A percentile compares a stretch with the other conserved stretches of the same genome.
Conservation (phyloP, 306 rosid genomes). For the Quercus mongolica region DNA sequence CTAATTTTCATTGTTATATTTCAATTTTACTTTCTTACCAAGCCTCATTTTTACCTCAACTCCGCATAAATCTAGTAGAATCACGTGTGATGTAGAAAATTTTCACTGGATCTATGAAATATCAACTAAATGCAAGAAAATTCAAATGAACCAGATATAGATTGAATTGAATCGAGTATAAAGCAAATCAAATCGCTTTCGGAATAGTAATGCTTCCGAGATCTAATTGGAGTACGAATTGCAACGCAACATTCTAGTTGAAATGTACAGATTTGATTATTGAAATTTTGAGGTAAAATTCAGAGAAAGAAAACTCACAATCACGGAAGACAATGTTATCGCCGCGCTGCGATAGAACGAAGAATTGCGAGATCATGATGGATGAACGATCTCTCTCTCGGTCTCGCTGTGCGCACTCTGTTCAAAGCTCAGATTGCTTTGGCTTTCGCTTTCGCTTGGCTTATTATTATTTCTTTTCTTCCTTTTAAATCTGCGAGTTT, state of each 20-base stretch:
- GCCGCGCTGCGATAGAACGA: no score
- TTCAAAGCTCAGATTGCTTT: background rate
- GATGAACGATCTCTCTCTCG: background rate
- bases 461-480: background rate
- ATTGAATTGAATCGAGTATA: no score
- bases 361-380: no score
- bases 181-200: no score
- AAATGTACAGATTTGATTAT: background rate
- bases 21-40: no score
- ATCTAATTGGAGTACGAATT: background rate
- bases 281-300: background rate
- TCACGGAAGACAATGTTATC: conserved; percentile 26
- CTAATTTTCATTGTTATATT: no score
- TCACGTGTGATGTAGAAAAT: background rate
- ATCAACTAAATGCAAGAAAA: background rate
- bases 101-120: conserved; percentile 9
- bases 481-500: background rate
- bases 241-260: background rate
- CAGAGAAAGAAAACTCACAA: conserved; percentile 20
- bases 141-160: background rate
- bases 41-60: background rate
- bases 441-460: background rate
- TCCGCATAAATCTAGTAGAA: background rate
- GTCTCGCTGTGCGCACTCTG: background rate
- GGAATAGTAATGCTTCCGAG: background rate